Conservation (phyloP, 176 grass and related monocot genomes). For the Phoenix roebelenii region DNA sequence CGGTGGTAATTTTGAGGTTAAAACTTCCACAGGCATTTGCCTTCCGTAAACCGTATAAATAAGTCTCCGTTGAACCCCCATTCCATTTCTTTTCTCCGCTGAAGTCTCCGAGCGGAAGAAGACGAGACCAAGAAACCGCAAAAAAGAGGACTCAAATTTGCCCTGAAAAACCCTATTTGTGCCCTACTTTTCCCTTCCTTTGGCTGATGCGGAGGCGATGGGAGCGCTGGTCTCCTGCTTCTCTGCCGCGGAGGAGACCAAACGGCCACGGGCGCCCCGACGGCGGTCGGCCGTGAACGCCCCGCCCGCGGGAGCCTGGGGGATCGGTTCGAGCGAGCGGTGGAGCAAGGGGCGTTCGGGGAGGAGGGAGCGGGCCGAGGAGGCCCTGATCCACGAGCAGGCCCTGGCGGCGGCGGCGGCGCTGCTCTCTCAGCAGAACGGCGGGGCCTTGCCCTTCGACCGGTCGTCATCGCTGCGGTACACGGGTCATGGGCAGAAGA, state of each 20-base stretch:
- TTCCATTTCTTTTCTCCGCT: no score
- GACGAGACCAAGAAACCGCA: no score
- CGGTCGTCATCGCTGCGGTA: conserved; percentile 69
- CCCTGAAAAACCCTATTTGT: no score
- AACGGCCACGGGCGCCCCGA: conserved; percentile 26
- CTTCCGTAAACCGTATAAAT: no score
- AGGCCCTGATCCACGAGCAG: conserved; percentile 55
- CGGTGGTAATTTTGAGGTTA: no score
- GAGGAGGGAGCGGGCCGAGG: conserved; percentile 4
- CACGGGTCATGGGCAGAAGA: conserved; percentile 37
- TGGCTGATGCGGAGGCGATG: conserved; percentile 28
- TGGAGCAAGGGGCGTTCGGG: background rate
- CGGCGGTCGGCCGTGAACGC: background rate
- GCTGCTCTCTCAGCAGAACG: conserved; percentile 48
- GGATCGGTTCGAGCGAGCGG: background rate
- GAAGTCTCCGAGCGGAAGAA: no score
- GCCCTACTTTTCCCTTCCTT: no score
- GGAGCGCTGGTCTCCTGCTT: conserved; percentile 63
- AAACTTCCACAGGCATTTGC: no score
- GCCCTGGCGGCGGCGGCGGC: conserved; percentile 70
- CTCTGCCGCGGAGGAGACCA: conserved; percentile 18
- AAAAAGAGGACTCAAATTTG: no score
- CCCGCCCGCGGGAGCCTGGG: conserved; percentile 16
- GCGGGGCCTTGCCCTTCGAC: conserved; percentile 37
- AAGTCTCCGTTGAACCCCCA: no score